Conservation (phyloP, 495 filamentous ascomycete species). For the Podospora fimiseda region DNA sequence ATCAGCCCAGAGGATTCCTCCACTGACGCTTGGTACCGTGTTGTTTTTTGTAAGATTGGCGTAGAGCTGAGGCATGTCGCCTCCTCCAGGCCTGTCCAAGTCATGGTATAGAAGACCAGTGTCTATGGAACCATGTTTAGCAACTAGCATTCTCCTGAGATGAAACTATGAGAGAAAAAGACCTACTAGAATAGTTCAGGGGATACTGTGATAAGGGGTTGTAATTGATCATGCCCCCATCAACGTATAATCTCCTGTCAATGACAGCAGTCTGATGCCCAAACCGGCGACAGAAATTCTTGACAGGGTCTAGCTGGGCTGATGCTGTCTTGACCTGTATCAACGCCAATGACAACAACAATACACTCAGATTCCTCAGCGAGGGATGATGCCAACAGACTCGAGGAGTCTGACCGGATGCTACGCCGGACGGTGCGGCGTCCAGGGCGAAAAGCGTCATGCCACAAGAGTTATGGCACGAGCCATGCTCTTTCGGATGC, state of each 20-base stretch:
- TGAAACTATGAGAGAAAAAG: too few species aligned
- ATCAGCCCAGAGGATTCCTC: slow-evolving; percentile 48
- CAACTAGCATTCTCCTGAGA: too few species aligned
- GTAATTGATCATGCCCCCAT: slow-evolving; percentile 47
- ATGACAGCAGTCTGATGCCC: slow-evolving; percentile 47
- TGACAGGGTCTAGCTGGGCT: slow-evolving; percentile 33
- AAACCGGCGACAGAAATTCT: slow-evolving; percentile 46
- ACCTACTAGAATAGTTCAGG: slow-evolving; percentile 43
- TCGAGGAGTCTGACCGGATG: not conserved
- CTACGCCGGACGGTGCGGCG: not conserved
- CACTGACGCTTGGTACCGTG: slow-evolving; percentile 37
- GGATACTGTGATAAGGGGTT: slow-evolving; percentile 39
- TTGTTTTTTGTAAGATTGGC: slow-evolving; percentile 45
- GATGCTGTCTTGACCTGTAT: not conserved
- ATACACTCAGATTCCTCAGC: not conserved
- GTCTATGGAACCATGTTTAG: too few species aligned
- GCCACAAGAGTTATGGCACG: not conserved
- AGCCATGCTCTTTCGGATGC: not conserved
- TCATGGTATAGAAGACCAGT: slow-evolving; percentile 43
- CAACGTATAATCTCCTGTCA: slow-evolving; percentile 46
- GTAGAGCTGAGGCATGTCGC: slow-evolving; percentile 44
- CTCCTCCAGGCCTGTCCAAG: slow-evolving; percentile 31
- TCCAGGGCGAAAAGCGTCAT: not conserved
- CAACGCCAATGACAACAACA: not conserved
- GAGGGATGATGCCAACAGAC: not conserved